Base-by-base conservation (phyloP, 2,329 filamentous ascomycete species). In the Neopestalotiopsis clavispora region DNA sequence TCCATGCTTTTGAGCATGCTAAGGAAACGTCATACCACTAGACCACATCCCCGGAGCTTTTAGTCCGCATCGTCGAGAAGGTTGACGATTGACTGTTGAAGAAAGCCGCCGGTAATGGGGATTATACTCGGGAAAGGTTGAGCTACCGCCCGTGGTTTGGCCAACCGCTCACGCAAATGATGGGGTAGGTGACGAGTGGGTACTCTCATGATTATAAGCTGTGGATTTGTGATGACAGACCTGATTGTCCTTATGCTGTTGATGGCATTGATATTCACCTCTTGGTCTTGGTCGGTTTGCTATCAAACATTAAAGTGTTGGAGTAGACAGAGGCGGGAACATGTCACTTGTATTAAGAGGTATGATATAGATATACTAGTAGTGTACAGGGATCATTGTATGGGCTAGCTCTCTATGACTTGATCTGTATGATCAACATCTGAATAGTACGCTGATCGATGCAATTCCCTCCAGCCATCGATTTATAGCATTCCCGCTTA, bases 1-100 rank as follows among this genome's bases (percentile, higher is more conserved):
- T 69, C 68, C 68, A 69, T 69, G 68, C 68, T 38, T 42, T 23
- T 38, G 30, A 57, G 58, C 68, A 67, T 69, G 68, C 68, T 69
- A 69, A 69, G 68, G 68, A 69, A 69, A 69, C 68, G 67, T 69
- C 67, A 69, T 69, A 69, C 67, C 67, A 45, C 7, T 69, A 66
- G 64, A 66, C 64, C 64, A 66, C 64, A 66, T 66, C 64, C 64
- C 64, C 64, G 9, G 45, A 49, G 45, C 4, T 7, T 52, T 52
- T 38, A 10, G 2, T 23, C 10, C 20, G 45, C 17, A 52, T 52
- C 45, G 20, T 52, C n/a, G 45, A n/a, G 45, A 38, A 38, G 34
- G 34, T 38, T 59, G 57, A 59, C 13, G 30, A 59, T 59, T 30
- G 57, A 12, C 9, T 59, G 23, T 59, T 34, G 30, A 34, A 30